A percentile compares a stretch with the other conserved stretches of the same genome.
phyloP scores from a whole-genome alignment of 176 grass and related monocot genomes.

The Luzula sylvatica region DNA sequence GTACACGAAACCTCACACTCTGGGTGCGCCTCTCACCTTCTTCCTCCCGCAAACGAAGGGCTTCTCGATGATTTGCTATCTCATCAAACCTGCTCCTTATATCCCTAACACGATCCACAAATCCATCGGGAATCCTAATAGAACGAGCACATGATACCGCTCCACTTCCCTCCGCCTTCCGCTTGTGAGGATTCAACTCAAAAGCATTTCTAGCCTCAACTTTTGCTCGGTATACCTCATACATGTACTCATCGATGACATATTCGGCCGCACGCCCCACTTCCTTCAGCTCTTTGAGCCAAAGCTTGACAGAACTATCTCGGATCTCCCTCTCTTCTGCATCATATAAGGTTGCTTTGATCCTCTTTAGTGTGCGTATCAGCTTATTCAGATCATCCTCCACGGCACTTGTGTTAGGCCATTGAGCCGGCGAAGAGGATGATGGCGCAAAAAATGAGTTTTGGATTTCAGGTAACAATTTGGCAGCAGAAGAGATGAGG shows the following conservation, averaged over 20 bases:
- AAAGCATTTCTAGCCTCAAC: background rate
- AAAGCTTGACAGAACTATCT: constrained; percentile 3
- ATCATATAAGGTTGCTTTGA: constrained; percentile 12
- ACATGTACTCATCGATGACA: constrained; percentile 12
- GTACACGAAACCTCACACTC: background rate
- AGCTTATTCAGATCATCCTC: constrained; percentile 5
- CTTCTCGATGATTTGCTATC: constrained; percentile 1
- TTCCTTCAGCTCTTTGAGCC: constrained; percentile 18
- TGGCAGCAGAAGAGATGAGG: background rate
- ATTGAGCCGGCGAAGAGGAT: background rate
- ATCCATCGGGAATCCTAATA: constrained; percentile 4
- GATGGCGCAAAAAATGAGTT: background rate
- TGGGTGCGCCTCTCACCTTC: background rate
- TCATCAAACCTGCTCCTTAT: constrained; percentile 14
- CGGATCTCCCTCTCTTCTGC: constrained; percentile 14
- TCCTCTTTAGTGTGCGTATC: constrained; percentile 4
- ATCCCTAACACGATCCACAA: background rate
- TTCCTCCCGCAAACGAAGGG: background rate
- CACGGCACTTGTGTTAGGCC: background rate
- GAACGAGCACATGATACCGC: background rate
- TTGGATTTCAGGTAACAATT: background rate
- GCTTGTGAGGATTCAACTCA: background rate
- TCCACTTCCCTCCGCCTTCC: background rate
- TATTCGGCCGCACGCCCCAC: constrained; percentile 6
- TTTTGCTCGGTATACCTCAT: background rate